phyloP scores from a whole-genome alignment of 2,329 filamentous ascomycete species.

The Venturia effusa region DNA sequence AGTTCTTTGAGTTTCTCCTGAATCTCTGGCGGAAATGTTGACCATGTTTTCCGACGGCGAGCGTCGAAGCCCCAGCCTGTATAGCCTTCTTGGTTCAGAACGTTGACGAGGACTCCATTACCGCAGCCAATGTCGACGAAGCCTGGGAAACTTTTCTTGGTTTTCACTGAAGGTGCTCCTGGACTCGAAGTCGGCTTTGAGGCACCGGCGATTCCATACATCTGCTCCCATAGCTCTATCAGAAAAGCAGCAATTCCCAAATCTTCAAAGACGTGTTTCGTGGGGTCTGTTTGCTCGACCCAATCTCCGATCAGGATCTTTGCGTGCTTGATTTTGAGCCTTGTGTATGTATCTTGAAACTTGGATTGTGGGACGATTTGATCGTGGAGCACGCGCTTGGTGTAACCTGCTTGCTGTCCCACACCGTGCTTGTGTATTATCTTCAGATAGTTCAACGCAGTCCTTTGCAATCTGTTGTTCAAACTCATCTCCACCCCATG shows the following conservation, averaged over 20 bases:
- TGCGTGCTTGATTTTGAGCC: constrained; percentile 71
- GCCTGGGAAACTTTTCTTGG: constrained; percentile 53
- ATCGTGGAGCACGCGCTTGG: constrained; percentile 78
- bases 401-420: constrained; percentile 54
- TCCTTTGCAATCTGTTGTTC: constrained; percentile 48
- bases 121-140: constrained; percentile 96
- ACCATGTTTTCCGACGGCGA: constrained; percentile 75
- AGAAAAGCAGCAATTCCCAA: constrained; percentile 83
- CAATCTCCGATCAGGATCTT: constrained; percentile 59
- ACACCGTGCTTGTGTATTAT: constrained; percentile 65
- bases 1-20: constrained; percentile 44
- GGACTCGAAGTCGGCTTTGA: not conserved
- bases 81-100: constrained; percentile 74
- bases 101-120: constrained; percentile 79
- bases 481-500: constrained; percentile 11
- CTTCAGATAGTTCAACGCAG: constrained; percentile 56
- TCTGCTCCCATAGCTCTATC: constrained; percentile 79
- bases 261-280: constrained; percentile 93
- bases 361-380: constrained; percentile 62
- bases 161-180: constrained; percentile 6
- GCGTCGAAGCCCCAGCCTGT: constrained; percentile 87
- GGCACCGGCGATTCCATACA: constrained; percentile 47
- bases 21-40: constrained; percentile 48
- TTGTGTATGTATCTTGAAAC: constrained; percentile 73
- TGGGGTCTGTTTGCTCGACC: constrained; percentile 78